These are phyloP conservation scores for Phialophora verrucosa DNA, from an alignment of 2,329 filamentous ascomycete species.

Conservation along the genomic window DNA sequence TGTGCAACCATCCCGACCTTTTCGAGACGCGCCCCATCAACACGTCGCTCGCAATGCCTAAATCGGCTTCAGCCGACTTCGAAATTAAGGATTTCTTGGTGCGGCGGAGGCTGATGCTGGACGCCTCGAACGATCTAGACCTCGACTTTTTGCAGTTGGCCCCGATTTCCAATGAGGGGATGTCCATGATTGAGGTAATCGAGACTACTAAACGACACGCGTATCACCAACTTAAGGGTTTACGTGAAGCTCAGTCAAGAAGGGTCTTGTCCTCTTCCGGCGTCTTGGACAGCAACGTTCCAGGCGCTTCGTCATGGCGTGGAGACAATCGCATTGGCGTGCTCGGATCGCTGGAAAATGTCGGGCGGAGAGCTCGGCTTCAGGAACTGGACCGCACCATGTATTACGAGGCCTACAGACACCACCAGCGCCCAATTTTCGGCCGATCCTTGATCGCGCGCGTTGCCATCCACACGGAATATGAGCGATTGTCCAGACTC, in stretches of 20 bases:
- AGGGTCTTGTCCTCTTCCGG: constrained; percentile 42
- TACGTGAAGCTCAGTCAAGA: constrained; percentile 72
- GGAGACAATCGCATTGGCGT: constrained; percentile 58
- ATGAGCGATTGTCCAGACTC: constrained; percentile 64
- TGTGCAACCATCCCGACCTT: constrained; percentile 97
- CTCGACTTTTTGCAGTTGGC: constrained; percentile 80
- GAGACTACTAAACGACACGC: constrained; percentile 71
- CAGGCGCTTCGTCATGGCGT: constrained; percentile 37
- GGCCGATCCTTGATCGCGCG: constrained; percentile 78
- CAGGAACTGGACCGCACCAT: constrained; percentile 81
- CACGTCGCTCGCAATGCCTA: constrained; percentile 91
- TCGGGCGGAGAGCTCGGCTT: constrained; percentile 70
- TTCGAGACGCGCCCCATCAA: constrained; percentile 96
- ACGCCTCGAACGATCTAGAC: constrained; percentile 66
- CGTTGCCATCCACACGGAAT: constrained; percentile 67
- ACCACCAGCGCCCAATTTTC: constrained; percentile 80
- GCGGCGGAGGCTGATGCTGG: constrained; percentile 67
- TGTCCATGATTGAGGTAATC: constrained; percentile 60
- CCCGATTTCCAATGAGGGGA: constrained; percentile 71
- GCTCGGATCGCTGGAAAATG: constrained; percentile 74
- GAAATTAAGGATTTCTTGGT: constrained; percentile 74
- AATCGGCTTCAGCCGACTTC: constrained; percentile 76
- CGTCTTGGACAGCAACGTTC: constrained; percentile 38
- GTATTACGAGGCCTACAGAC: constrained; percentile 79
- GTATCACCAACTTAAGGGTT: constrained; percentile 69